Evolutionary conservation across 73 alveolate genomes (phyloP).

Genomic region (Paramecium tetraurelia): DNA sequence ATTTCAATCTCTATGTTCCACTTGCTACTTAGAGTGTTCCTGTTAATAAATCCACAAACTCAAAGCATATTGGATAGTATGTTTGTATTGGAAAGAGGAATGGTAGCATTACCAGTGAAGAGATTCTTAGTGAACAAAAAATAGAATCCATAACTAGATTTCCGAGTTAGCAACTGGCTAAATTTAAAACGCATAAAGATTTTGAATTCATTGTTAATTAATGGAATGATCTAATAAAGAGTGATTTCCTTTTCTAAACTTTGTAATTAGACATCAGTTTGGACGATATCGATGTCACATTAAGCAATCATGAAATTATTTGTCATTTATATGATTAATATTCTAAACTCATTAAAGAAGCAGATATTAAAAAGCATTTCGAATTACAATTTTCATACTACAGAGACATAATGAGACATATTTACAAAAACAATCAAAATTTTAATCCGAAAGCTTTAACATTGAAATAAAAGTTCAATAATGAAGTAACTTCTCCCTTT

Average conservation of each 20-base stretch:
- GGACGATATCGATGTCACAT: not conserved
- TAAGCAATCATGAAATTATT: not conserved
- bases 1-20: slow-evolving; percentile 11
- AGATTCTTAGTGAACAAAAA: not conserved
- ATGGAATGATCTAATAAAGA: not conserved
- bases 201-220: not conserved
- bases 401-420: not conserved
- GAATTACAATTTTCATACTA: not conserved
- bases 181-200: not conserved
- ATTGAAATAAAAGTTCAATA: not conserved
- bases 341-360: not conserved
- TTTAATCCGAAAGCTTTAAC: not conserved
- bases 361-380: not conserved
- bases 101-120: not conserved
- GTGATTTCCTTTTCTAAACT: not conserved
- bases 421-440: not conserved
- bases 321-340: not conserved
- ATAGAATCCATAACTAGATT: not conserved
- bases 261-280: not conserved
- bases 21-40: not conserved
- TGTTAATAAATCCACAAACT: not conserved
- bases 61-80: not conserved
- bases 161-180: not conserved
- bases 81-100: not conserved
- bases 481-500: slow-evolving; percentile 13